A percentile compares a stretch with the other conserved stretches of the same genome.
These are phyloP conservation scores for Metarhizium brunneum DNA, from an alignment of 2,329 filamentous ascomycete species.

Conservation along the genomic window DNA sequence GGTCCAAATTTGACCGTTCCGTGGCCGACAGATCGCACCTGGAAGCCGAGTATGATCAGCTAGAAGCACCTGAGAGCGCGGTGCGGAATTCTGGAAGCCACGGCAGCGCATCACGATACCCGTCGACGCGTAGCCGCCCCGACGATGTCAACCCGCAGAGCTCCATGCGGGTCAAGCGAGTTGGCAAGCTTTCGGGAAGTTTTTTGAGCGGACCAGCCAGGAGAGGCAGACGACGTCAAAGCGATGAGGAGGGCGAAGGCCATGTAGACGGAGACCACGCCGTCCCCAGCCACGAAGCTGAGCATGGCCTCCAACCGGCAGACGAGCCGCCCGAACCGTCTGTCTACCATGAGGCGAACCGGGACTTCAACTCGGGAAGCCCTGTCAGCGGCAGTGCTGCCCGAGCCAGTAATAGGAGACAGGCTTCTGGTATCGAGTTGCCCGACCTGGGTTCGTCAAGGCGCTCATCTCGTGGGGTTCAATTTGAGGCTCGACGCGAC, in stretches of 20 bases:
- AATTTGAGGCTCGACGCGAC: conserved; percentile 12
- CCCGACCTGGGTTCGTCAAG: conserved; percentile 19
- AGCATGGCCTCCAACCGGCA: conserved; percentile 23
- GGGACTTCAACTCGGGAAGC: conserved; percentile 49
- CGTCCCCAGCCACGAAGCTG: conserved; percentile 31
- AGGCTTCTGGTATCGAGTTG: conserved; percentile 27
- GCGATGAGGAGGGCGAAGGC: conserved; percentile 53
- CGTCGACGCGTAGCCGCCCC: conserved; percentile 39
- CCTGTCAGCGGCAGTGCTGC: conserved; percentile 41
- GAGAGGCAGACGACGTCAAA: conserved; percentile 58
- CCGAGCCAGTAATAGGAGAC: conserved; percentile 31
- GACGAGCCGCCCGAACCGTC: conserved; percentile 31
- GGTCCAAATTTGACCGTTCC: conserved; percentile 24
- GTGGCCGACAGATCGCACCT: conserved; percentile 22
- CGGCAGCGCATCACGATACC: conserved; percentile 44
- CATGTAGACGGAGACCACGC: conserved; percentile 32
- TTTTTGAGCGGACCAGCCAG: conserved; percentile 75
- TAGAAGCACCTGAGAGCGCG: conserved; percentile 40
- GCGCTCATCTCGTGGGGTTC: conserved; percentile 19
- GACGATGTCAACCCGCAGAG: conserved; percentile 62
- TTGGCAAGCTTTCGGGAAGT: conserved; percentile 64
- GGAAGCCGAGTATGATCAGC: conserved; percentile 36
- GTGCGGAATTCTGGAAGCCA: conserved; percentile 38
- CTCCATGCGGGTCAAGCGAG: conserved; percentile 68
- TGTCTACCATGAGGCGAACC: conserved; percentile 32